Evolutionary conservation across 805 yeast genomes (phyloP).

Genomic region (Wickerhamiella brachini): DNA sequence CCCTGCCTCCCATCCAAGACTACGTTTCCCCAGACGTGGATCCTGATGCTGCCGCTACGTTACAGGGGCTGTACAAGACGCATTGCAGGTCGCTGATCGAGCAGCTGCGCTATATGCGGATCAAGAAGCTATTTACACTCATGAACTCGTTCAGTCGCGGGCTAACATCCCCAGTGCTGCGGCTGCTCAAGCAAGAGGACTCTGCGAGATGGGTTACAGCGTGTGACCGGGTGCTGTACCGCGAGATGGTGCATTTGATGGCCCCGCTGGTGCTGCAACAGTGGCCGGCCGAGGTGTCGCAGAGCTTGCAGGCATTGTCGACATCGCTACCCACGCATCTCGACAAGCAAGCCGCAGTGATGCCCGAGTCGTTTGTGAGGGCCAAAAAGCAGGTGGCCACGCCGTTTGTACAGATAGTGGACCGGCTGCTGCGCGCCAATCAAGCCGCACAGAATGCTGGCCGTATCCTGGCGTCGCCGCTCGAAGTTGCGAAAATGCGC

Average conservation of each 20-base stretch:
- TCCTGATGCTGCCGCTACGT: conserved; percentile 44
- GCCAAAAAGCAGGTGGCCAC: conserved; percentile 42
- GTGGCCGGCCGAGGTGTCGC: conserved; percentile 42
- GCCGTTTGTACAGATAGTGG: conserved; percentile 38
- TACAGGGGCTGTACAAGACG: conserved; percentile 46
- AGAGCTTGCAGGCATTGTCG: conserved; percentile 41
- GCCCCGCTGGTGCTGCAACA: conserved; percentile 45
- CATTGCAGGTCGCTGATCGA: conserved; percentile 55
- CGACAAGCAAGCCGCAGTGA: conserved; percentile 14
- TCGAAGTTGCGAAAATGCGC: conserved; percentile 38
- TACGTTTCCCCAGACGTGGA: conserved; percentile 36
- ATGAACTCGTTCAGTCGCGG: conserved; percentile 40
- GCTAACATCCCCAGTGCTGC: conserved; percentile 49
- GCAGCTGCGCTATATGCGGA: conserved; percentile 50
- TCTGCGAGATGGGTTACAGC: conserved; percentile 48
- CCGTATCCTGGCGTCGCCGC: conserved; percentile 30
- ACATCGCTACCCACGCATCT: conserved; percentile 32
- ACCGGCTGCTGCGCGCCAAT: conserved; percentile 40
- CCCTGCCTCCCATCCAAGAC: conserved; percentile 28
- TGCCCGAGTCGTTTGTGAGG: conserved; percentile 38
- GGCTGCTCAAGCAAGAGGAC: conserved; percentile 37
- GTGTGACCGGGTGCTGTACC: conserved; percentile 55
- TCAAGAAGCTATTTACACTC: conserved; percentile 43
- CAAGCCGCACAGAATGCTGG: conserved; percentile 40
- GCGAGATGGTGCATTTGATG: conserved; percentile 40